Evolutionary conservation across 331 rosid species (phyloP).

Genomic region (Dryas integrifolia): DNA sequence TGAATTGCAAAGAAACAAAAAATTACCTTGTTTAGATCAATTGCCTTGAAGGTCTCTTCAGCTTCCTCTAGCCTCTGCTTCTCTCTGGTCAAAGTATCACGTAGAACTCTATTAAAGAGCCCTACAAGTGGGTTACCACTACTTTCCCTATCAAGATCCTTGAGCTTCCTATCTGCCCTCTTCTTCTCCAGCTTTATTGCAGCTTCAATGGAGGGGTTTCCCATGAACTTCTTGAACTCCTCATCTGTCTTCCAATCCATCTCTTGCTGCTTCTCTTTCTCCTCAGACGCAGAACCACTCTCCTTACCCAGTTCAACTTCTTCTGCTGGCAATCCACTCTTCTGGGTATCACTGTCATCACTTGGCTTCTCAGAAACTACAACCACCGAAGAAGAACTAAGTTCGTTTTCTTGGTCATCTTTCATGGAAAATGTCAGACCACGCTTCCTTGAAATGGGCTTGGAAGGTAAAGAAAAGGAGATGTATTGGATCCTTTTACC

Average conservation of each 20-base stretch:
- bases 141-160: conserved; percentile 61
- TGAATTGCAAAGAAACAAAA: neutral
- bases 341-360: conserved; percentile 20
- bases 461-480: conserved; percentile 27
- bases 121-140: conserved; percentile 46
- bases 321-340: conserved; percentile 15
- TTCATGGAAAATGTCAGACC: conserved; percentile 36
- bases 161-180: conserved; percentile 78
- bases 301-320: conserved; percentile 21
- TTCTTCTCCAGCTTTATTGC: conserved; percentile 93
- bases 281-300: conserved; percentile 17
- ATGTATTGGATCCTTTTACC: conserved; percentile 22
- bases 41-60: conserved; percentile 67
- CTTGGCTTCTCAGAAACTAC: conserved; percentile 40
- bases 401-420: conserved; percentile 38
- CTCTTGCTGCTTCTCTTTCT: conserved; percentile 56
- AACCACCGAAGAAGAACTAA: conserved; percentile 36
- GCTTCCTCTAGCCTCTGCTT: conserved; percentile 68
- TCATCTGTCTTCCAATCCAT: conserved; percentile 87
- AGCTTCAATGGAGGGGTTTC: conserved; percentile 82
- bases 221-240: conserved; percentile 93
- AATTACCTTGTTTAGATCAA: conserved; percentile 75
- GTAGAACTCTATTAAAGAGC: conserved; percentile 38
- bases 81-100: conserved; percentile 53
- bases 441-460: conserved; percentile 21